phyloP scores from a whole-genome alignment of 495 filamentous ascomycete genomes.

The Chaetomium cochliodes region DNA sequence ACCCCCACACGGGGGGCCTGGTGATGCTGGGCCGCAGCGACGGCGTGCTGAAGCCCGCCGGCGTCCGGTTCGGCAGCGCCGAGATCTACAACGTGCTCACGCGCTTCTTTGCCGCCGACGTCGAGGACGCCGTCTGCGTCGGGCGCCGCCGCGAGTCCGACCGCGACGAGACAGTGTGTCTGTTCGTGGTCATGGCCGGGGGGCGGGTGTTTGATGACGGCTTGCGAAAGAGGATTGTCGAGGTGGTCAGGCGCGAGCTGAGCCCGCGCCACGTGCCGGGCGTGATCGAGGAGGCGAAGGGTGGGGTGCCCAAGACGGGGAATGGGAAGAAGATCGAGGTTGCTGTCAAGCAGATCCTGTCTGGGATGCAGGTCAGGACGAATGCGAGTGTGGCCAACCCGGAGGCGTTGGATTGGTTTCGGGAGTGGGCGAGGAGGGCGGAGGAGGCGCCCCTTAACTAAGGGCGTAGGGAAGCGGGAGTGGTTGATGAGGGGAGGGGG shows the following conservation, averaged over 20 bases:
- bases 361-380: slow-evolving; percentile 78
- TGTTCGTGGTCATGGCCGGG: slow-evolving; percentile 75
- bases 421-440: slow-evolving; percentile 58
- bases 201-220: slow-evolving; percentile 49
- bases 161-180: slow-evolving; percentile 76
- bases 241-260: slow-evolving; percentile 66
- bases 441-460: slow-evolving; percentile 28
- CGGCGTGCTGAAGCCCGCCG: slow-evolving; percentile 74
- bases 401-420: slow-evolving; percentile 81
- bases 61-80: slow-evolving; percentile 73
- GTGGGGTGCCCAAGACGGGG: slow-evolving; percentile 79
- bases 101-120: slow-evolving; percentile 69
- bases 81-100: slow-evolving; percentile 93
- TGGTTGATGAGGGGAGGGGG: neutral
- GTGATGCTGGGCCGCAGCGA: slow-evolving; percentile 80
- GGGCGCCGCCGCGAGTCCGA: slow-evolving; percentile 71
- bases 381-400: slow-evolving; percentile 84
- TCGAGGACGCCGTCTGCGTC: slow-evolving; percentile 84
- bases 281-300: slow-evolving; percentile 68
- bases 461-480: neutral
- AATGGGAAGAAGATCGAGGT: slow-evolving; percentile 97
- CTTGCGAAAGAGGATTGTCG: slow-evolving; percentile 60
- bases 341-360: slow-evolving; percentile 91
- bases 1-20: slow-evolving; percentile 62
- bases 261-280: slow-evolving; percentile 84